Base-by-base conservation (phyloP, 2,329 filamentous ascomycete species). In the Talaromyces sp. region DNA sequence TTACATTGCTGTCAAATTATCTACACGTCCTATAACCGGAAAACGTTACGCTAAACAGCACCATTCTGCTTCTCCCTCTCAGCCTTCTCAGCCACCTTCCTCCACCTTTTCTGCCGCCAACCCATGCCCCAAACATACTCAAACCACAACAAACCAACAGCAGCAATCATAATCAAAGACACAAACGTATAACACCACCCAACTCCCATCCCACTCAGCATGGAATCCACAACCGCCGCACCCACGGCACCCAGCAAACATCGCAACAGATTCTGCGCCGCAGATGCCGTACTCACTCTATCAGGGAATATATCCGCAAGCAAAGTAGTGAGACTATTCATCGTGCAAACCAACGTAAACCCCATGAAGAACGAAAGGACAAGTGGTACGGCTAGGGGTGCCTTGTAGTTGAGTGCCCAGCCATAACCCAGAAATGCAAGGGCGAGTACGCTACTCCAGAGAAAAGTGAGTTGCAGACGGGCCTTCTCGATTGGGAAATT, bases 401-500 rank as follows among this genome's bases (percentile, higher is more conserved):
- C 73, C 2, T 71, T 67, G 35, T 71, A 72, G 22, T 77, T 63
- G 64, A 79, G 68, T 6, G 77, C 72, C 78, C 78, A 80, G 22
- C 77, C 78, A 65, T 77, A 79, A 0, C 71, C 68, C 16, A 79
- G 68, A 6, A 78, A 68, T 9, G 70, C 65, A 10, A 71, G 43
- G 33, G 68, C 65, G 1, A 68, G 68, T 3, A 70, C 5, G 43
- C 74, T 76, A 0, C 75, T 66, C 8, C 77, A 65, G 2, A 75
- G 74, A 5, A 79, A 65, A 0, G 71, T 72, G 13, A 79, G 68
- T 22, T 73, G 65, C 7, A 79, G 67, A 2, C 78, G 70, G 0
- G 76, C 76, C 54, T 68, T 72, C 62, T 81, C 84, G 50, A 87
- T 81, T 0, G 84, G 81, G 65, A 86, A 86, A 33, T 80, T 72